Evolutionary conservation across 2,329 filamentous ascomycete genomes (phyloP).

Genomic region (Samsoniella hepiali): DNA sequence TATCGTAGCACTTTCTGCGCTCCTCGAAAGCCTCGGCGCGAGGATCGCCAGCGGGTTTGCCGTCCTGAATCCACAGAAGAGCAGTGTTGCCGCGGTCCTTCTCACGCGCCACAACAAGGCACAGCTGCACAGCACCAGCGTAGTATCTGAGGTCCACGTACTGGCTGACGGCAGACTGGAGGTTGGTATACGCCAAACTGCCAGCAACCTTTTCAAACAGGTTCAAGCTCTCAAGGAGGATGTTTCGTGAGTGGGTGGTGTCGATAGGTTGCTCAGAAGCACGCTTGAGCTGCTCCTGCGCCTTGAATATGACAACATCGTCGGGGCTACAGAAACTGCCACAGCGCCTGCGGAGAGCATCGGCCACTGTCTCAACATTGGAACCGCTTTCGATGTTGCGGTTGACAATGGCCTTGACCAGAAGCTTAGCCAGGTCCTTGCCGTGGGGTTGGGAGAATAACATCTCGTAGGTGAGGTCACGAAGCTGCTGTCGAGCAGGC

Average conservation of each 20-base stretch:
- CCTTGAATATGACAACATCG: slow-evolving; percentile 97
- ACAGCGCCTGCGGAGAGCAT: slow-evolving; percentile 86
- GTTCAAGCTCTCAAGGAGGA: slow-evolving; percentile 84
- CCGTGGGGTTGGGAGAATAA: slow-evolving; percentile 78
- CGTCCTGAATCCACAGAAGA: slow-evolving; percentile 82
- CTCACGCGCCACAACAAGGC: slow-evolving; percentile 76
- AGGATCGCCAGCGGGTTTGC: slow-evolving; percentile 66
- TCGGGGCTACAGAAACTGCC: slow-evolving; percentile 97
- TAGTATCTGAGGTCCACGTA: slow-evolving; percentile 85
- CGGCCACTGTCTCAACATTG: slow-evolving; percentile 95
- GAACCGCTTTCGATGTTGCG: slow-evolving; percentile 95
- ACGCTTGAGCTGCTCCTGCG: slow-evolving; percentile 88
- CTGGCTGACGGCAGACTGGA: slow-evolving; percentile 72
- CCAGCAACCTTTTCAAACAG: slow-evolving; percentile 87
- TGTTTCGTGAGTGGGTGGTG: slow-evolving; percentile 69
- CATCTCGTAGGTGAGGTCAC: slow-evolving; percentile 78
- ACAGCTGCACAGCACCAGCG: slow-evolving; percentile 86
- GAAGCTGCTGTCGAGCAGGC: slow-evolving; percentile 63
- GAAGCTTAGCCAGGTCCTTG: slow-evolving; percentile 84
- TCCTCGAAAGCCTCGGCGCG: slow-evolving; percentile 65
- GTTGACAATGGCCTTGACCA: slow-evolving; percentile 98
- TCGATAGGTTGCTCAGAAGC: slow-evolving; percentile 76
- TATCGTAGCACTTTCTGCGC: slow-evolving; percentile 75
- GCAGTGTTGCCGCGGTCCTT: slow-evolving; percentile 85
- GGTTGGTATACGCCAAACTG: slow-evolving; percentile 75